A percentile compares a stretch with the other conserved stretches of the same genome.
These are phyloP conservation scores for Monosporascus sp. DNA, from an alignment of 2,329 filamentous ascomycete species.

Conservation along the genomic window DNA sequence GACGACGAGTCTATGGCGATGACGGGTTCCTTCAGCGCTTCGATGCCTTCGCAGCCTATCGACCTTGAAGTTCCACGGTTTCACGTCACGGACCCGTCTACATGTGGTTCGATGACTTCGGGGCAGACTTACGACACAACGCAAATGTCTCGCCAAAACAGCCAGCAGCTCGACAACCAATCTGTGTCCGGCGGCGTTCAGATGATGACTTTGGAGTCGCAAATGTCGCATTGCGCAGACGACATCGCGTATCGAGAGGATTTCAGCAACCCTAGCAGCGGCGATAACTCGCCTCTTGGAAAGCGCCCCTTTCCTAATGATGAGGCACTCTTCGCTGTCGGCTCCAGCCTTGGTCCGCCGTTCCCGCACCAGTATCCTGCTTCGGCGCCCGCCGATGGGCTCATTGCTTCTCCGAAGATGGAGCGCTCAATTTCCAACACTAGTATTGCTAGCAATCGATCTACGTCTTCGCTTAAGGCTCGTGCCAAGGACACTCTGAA, in stretches of 20 bases:
- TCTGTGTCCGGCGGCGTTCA: slow-evolving; percentile 23
- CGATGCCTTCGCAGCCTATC: slow-evolving; percentile 11
- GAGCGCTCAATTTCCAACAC: slow-evolving; percentile 43
- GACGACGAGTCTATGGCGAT: slow-evolving; percentile 11
- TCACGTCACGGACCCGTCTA: slow-evolving; percentile 21
- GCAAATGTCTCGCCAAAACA: slow-evolving; percentile 28
- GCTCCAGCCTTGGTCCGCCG: slow-evolving; percentile 27
- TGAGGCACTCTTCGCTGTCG: slow-evolving; percentile 31
- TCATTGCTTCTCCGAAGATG: slow-evolving; percentile 34
- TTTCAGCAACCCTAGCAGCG: slow-evolving; percentile 16
- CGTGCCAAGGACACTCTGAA: slow-evolving; percentile 44
- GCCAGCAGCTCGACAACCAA: slow-evolving; percentile 25
- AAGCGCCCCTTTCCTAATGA: slow-evolving; percentile 21
- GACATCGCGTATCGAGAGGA: slow-evolving; percentile 19
- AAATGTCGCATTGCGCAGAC: slow-evolving; percentile 24
- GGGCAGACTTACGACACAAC: slow-evolving; percentile 27
- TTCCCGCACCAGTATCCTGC: slow-evolving; percentile 25
- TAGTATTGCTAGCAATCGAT: slow-evolving; percentile 38
- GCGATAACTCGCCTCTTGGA: slow-evolving; percentile 20
- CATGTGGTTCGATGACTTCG: slow-evolving; percentile 32
- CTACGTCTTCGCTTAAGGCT: slow-evolving; percentile 38
- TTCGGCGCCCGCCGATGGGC: slow-evolving; percentile 23
- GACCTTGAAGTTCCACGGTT: slow-evolving; percentile 20
- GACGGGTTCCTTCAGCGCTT: slow-evolving; percentile 9
- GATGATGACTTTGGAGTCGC: slow-evolving; percentile 29